Base-by-base conservation (phyloP, 495 filamentous ascomycete genomes). In the Haplographium delicatum region DNA sequence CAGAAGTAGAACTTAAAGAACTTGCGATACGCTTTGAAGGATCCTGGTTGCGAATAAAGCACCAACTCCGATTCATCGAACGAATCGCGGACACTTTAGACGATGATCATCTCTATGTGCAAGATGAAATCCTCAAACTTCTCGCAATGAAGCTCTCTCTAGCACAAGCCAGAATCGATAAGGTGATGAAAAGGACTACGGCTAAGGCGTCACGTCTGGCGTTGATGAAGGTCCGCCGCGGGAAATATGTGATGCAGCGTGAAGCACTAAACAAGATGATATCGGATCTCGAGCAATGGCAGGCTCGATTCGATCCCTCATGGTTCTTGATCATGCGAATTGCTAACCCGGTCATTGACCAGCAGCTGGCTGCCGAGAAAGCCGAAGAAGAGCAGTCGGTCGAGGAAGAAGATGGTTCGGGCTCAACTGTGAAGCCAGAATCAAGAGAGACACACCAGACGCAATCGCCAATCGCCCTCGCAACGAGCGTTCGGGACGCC, bases 271-370 rank as follows among this genome's bases (percentile, higher is more conserved):
- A 39, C 18, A 39, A 7, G 7, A 19, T 39, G 35, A 19, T 39
- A 7, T 39, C 15, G 35, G 35, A 39, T 39, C 35, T 39, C 6
- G 35, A 39, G 16, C 8, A 13, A 39, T 39, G 35, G 35, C 35
- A 39, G 35, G 5, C 6, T 7, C 35, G 35, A 10, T 39, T 39
- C 35, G 35, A 39, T 16, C 35, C 35, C 8, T 39, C 35, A 10
- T 39, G 35, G 6, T 39, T 39, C 35, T 39, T 39, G 35, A 39
- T 39, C 18, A 39, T 39, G 35, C 35, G 35, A 7, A 39, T 39
- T 19, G 16, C 8, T 5, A 39, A 39, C 15, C 35, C 35, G 16
- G 6, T 39, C 35, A 39, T 39, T 16, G 35, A 39, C 35, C 35
- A 39, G 35, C 7, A 39, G 16, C 35, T 39, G 18, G 35, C 35